phyloP scores from a whole-genome alignment of 352 stramenopile genomes.

The Globisporangium barbulae region DNA sequence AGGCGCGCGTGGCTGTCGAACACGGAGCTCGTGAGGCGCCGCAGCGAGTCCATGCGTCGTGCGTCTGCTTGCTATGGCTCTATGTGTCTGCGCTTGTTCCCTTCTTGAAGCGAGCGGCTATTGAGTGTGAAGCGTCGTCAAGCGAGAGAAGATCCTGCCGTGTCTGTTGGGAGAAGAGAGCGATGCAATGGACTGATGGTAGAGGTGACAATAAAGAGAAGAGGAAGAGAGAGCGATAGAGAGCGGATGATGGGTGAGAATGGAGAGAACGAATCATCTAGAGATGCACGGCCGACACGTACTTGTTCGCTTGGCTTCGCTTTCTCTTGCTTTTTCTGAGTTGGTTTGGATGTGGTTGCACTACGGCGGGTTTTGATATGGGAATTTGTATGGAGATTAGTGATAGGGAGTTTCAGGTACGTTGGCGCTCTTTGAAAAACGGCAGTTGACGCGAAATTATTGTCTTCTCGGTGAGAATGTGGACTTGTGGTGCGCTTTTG shows the following conservation, averaged over 20 bases:
- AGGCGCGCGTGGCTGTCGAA: constrained; percentile 41
- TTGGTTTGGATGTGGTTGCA: not conserved
- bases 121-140: not conserved
- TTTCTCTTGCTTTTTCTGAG: constrained; percentile 3
- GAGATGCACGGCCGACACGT: not conserved
- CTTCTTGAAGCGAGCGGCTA: not conserved
- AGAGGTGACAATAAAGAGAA: not conserved
- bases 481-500: not conserved
- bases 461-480: not conserved
- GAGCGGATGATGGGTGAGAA: not conserved
- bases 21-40: constrained; percentile 68
- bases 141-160: not conserved
- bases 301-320: constrained; percentile 4
- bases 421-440: not conserved
- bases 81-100: not conserved
- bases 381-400: not conserved
- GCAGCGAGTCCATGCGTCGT: constrained; percentile 60
- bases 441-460: not conserved
- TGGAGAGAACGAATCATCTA: not conserved
- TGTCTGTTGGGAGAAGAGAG: not conserved
- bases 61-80: not conserved
- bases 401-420: not conserved
- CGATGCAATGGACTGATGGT: not conserved
- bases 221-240: not conserved
- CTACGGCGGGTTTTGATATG: not conserved